Evolutionary conservation across 257 asterid genomes (phyloP).

Genomic region (Solanum habrochaites): DNA sequence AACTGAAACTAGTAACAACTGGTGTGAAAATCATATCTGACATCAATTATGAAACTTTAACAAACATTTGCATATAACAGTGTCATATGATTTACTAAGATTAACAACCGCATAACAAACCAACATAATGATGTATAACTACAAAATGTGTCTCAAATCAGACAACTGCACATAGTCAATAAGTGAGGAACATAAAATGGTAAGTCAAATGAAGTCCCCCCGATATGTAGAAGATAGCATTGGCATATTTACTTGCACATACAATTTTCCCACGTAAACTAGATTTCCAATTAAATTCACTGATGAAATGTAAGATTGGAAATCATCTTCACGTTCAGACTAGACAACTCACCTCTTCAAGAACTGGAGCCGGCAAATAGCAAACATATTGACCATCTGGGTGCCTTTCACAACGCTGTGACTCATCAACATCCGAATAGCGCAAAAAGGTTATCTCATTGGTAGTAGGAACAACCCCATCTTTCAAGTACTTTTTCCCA

Average conservation of each 20-base stretch:
- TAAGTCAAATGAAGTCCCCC: background rate
- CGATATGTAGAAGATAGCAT: background rate
- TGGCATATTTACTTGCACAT: background rate
- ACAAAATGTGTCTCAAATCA: background rate
- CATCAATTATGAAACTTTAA: background rate
- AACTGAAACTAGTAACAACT: background rate
- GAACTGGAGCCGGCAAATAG: conserved; percentile 87
- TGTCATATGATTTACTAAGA: background rate
- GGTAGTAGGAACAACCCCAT: conserved; percentile 97
- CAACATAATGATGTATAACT: background rate
- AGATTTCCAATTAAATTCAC: background rate
- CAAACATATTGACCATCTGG: conserved; percentile 95
- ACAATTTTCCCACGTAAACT: background rate
- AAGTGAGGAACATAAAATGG: background rate
- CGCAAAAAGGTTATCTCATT: conserved; percentile 92
- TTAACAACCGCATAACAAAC: background rate
- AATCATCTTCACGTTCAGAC: background rate
- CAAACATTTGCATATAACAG: background rate
- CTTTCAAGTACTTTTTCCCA: conserved; percentile 73
- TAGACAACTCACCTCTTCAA: conserved; percentile 65
- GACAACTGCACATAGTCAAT: background rate
- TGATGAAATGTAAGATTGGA: background rate
- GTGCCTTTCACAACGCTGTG: conserved; percentile 74
- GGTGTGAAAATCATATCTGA: background rate
- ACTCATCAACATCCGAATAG: conserved; percentile 44